Evolutionary conservation across 2,329 filamentous ascomycete species (phyloP).

Genomic region (Penicillium paneum): DNA sequence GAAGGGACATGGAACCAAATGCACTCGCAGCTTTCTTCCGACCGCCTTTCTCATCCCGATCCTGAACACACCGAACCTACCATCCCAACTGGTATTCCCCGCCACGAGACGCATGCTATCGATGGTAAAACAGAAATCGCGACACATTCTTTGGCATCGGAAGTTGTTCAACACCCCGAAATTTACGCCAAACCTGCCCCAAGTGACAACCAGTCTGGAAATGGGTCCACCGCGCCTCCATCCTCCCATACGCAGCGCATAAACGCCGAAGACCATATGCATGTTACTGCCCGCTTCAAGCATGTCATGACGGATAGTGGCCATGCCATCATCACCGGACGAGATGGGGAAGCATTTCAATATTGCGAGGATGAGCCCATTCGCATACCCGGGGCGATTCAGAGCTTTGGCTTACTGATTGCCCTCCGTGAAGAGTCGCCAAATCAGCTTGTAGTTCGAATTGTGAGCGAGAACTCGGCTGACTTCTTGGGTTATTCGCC

Average conservation of each 20-base stretch:
- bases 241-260: neutral
- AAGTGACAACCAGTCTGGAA: slow-evolving; percentile 9
- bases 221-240: slow-evolving; percentile 8
- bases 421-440: slow-evolving; percentile 64
- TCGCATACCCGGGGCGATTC: slow-evolving; percentile 75
- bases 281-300: slow-evolving; percentile 72
- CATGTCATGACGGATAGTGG: slow-evolving; percentile 73
- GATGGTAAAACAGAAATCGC: slow-evolving; percentile 17
- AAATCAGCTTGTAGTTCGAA: slow-evolving; percentile 65
- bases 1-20: slow-evolving; percentile 24
- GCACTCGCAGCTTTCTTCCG: slow-evolving; percentile 7
- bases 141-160: slow-evolving; percentile 19
- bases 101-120: slow-evolving; percentile 15
- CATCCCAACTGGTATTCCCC: slow-evolving; percentile 11
- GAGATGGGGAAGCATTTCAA: slow-evolving; percentile 68
- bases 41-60: neutral
- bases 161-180: slow-evolving; percentile 20
- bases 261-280: slow-evolving; percentile 21
- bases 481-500: slow-evolving; percentile 74
- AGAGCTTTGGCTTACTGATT: slow-evolving; percentile 74
- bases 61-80: neutral
- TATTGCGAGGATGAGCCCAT: slow-evolving; percentile 90
- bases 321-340: slow-evolving; percentile 77
- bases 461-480: slow-evolving; percentile 78
- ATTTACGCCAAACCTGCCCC: slow-evolving; percentile 11